Evolutionary conservation across 805 yeast species (phyloP).

Genomic region (Groenewaldozyma salmanticensis): DNA sequence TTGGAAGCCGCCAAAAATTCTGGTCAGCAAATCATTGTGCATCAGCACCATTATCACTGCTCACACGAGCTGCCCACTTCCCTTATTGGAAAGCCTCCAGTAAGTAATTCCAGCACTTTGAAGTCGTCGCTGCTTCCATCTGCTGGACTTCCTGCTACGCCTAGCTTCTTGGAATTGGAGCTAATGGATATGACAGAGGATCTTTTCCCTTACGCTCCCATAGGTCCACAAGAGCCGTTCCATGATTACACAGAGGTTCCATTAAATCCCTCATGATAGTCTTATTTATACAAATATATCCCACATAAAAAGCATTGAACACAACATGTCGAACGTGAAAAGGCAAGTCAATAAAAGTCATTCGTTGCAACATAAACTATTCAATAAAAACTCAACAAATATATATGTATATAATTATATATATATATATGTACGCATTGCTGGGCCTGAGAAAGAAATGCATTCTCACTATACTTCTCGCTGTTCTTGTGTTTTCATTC

Average conservation of each 20-base stretch:
- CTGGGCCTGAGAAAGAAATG: background rate
- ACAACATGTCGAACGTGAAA: background rate
- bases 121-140: background rate
- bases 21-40: constrained; percentile 45
- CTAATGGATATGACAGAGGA: constrained; percentile 16
- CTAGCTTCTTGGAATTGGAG: constrained; percentile 15
- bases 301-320: background rate
- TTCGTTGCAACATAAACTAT: background rate
- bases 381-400: too few relatives aligned
- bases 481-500: constrained; percentile 15
- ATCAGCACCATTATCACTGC: constrained; percentile 64
- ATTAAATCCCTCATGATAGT: constrained; percentile 17
- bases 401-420: background rate
- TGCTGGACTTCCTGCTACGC: constrained; percentile 11
- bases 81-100: background rate
- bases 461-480: background rate
- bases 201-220: constrained; percentile 12
- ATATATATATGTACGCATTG: background rate
- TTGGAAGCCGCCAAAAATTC: constrained; percentile 17
- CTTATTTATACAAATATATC: background rate
- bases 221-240: constrained; percentile 10
- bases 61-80: background rate
- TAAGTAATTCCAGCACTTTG: background rate
- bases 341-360: too few relatives aligned
- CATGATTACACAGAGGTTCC: constrained; percentile 18